A percentile compares a stretch with the other conserved stretches of the same genome.
These are phyloP conservation scores for Cryptomeria japonica DNA, from an alignment of 75 land plant species.

Conservation along the genomic window DNA sequence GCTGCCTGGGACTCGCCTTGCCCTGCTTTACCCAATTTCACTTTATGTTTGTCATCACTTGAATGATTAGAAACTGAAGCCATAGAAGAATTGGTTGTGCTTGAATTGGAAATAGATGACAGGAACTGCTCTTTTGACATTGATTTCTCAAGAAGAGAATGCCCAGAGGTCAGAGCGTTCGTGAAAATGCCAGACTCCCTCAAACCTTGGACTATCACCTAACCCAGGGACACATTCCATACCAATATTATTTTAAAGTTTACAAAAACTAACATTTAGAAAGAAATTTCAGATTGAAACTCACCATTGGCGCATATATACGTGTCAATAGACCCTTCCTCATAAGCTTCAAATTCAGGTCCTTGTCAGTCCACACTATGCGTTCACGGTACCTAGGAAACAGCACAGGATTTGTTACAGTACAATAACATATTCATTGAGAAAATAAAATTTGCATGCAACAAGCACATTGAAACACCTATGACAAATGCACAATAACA, in stretches of 20 bases:
- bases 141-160: conserved; percentile 19
- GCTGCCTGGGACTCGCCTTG: no score
- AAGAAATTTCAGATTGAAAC: not conserved
- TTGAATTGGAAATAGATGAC: conserved; percentile 10
- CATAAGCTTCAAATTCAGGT: conserved; percentile 61
- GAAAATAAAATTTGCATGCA: not conserved
- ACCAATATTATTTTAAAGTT: no score
- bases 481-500: not conserved
- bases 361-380: conserved; percentile 88
- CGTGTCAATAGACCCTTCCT: conserved; percentile 49
- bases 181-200: conserved; percentile 40
- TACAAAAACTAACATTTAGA: not conserved
- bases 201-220: conserved; percentile 50
- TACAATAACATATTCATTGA: not conserved
- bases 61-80: no score
- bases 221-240: not conserved
- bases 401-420: not conserved
- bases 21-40: not conserved
- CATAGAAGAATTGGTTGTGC: no score
- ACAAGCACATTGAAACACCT: not conserved
- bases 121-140: conserved; percentile 23
- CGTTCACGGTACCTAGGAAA: conserved; percentile 77
- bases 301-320: conserved; percentile 91
- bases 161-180: conserved; percentile 32
- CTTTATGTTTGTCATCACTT: not conserved